Conservation (phyloP, 1,139 yeast genomes). For the Kazachstania sp. region DNA sequence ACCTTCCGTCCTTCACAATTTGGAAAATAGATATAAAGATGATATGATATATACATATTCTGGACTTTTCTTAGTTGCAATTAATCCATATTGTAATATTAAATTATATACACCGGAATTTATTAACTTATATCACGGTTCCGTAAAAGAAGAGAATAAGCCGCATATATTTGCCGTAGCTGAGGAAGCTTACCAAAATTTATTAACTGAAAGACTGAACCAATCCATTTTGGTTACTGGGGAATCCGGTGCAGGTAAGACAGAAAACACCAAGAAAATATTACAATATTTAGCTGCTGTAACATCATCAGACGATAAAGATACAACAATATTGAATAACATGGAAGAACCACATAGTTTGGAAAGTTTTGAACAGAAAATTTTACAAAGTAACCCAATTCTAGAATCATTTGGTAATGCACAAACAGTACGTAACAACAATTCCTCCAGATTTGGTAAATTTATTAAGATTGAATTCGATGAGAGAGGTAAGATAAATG, state of each 20-base stretch:
- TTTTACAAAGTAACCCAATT: conserved; percentile 89
- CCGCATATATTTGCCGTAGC: conserved; percentile 94
- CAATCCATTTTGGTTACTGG: conserved; percentile 95
- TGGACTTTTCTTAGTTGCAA: conserved; percentile 90
- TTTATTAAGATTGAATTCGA: conserved; percentile 82
- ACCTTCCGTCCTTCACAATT: conserved; percentile 82
- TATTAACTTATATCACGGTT: conserved; percentile 44
- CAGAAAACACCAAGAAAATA: conserved; percentile 94
- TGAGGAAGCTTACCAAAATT: conserved; percentile 74
- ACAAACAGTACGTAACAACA: conserved; percentile 87
- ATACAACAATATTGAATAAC: background rate
- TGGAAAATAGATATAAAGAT: conserved; percentile 65
- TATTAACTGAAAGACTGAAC: conserved; percentile 61
- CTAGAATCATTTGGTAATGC: conserved; percentile 97
- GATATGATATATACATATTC: conserved; percentile 73
- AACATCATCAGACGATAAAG: conserved; percentile 35
- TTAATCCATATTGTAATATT: conserved; percentile 78
- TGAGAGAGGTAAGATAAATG: conserved; percentile 56
- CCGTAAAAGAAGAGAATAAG: conserved; percentile 39
- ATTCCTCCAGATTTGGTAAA: conserved; percentile 95
- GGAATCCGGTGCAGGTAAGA: conserved; percentile 97
- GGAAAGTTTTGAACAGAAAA: conserved; percentile 64
- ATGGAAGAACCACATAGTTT: background rate
- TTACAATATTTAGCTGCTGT: conserved; percentile 85
- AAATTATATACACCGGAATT: conserved; percentile 63